Conservation (phyloP, 2,329 filamentous ascomycete genomes). For the Elsinoe australis region DNA sequence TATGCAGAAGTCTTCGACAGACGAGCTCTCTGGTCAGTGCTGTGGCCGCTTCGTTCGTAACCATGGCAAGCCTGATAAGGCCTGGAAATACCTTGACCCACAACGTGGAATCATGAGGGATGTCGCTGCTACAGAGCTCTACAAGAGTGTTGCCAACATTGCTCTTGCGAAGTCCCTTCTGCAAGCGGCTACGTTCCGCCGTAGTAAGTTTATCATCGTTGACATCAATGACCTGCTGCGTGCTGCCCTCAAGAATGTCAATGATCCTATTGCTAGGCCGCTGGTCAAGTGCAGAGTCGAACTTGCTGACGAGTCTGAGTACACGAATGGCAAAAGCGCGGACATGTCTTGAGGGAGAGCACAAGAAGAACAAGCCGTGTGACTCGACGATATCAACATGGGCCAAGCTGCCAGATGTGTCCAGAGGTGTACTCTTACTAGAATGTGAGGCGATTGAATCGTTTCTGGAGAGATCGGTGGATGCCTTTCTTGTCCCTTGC, state of each 20-base stretch:
- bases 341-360: constrained; percentile 86
- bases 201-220: constrained; percentile 87
- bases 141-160: constrained; percentile 80
- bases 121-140: constrained; percentile 89
- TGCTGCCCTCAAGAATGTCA: constrained; percentile 83
- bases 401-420: constrained; percentile 67
- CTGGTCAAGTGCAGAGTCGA: constrained; percentile 78
- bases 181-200: constrained; percentile 83
- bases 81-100: constrained; percentile 99
- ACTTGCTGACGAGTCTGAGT: constrained; percentile 82
- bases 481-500: constrained; percentile 70
- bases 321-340: constrained; percentile 88
- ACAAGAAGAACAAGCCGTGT: constrained; percentile 93
- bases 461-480: constrained; percentile 54
- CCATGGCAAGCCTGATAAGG: constrained; percentile 79
- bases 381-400: constrained; percentile 96
- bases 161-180: constrained; percentile 78
- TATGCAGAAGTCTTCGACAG: constrained; percentile 83
- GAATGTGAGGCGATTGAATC: constrained; percentile 11
- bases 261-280: constrained; percentile 67
- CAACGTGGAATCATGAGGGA: constrained; percentile 85
- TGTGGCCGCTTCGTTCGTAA: constrained; percentile 84
- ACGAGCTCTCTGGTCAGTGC: constrained; percentile 86
- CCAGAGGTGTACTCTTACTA: constrained; percentile 34
- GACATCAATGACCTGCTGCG: constrained; percentile 79